Conservation (phyloP, 176 grass and related monocot species). For the Avena atlantica region DNA sequence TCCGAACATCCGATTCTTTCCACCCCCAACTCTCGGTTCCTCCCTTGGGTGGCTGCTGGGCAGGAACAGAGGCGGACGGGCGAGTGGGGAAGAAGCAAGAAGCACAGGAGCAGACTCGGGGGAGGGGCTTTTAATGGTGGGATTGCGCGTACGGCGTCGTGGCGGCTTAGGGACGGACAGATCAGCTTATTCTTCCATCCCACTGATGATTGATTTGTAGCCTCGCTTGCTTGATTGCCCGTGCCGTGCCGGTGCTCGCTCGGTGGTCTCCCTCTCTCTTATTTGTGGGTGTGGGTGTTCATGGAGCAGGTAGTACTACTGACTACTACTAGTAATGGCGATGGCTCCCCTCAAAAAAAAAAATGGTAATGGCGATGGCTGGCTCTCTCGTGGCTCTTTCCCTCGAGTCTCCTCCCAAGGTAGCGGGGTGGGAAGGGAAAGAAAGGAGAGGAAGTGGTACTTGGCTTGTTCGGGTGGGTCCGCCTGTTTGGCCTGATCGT, state of each 20-base stretch:
- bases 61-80: not conserved
- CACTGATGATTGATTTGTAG: not conserved
- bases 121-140: constrained; percentile 7
- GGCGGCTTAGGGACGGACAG: constrained; percentile 27
- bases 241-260: not conserved
- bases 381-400: not conserved
- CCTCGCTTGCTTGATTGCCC: not conserved
- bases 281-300: not conserved
- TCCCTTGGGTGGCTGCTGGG: not conserved
- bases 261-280: not conserved
- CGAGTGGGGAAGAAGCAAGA: not conserved
- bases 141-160: not conserved
- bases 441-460: not conserved
- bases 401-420: not conserved
- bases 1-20: not conserved
- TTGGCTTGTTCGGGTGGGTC: not conserved
- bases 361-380: no score
- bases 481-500: not conserved
- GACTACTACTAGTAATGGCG: not conserved
- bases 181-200: constrained; percentile 14
- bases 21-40: no score
- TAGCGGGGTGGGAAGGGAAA: not conserved
- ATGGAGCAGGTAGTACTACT: constrained; percentile 3
- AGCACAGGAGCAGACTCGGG: not conserved
- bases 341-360: no score